Percentiles rank a stretch among this genome's conserved stretches.
Evolutionary conservation across 495 filamentous ascomycete species (phyloP).

Genomic region (Lepraria neglecta): DNA sequence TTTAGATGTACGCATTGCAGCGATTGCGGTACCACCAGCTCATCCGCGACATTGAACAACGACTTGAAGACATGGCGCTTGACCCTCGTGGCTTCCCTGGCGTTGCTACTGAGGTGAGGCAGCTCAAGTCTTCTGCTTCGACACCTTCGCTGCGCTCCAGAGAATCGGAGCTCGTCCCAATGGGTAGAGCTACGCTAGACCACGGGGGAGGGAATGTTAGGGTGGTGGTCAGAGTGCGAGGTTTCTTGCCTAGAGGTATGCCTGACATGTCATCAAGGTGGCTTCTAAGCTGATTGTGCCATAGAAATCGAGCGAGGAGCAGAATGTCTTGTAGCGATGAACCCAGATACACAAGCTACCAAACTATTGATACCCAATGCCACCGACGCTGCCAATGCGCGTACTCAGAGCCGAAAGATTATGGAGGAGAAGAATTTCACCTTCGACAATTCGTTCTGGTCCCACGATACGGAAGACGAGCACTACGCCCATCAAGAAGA

Average conservation of each 20-base stretch:
- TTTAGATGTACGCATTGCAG: conserved; percentile 33
- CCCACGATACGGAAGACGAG: conserved; percentile 64
- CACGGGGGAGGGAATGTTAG: conserved; percentile 78
- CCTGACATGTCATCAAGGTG: conserved; percentile 14
- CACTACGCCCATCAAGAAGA: conserved; percentile 84
- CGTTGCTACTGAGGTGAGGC: conserved; percentile 38
- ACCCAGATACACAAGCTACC: conserved; percentile 75
- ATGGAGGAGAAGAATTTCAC: conserved; percentile 85
- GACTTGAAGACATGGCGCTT: conserved; percentile 48
- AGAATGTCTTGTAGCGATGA: conserved; percentile 83
- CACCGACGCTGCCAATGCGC: conserved; percentile 57
- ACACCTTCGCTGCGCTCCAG: conserved; percentile 65
- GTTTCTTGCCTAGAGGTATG: conserved; percentile 82
- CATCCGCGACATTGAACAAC: conserved; percentile 22
- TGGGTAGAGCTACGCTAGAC: conserved; percentile 31
- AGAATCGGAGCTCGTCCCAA: conserved; percentile 52
- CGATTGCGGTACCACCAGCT: conserved; percentile 42
- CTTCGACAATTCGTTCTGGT: conserved; percentile 98
- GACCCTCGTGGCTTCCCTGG: conserved; percentile 52
- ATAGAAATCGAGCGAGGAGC: conserved; percentile 74
- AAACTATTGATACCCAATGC: conserved; percentile 64
- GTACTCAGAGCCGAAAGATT: conserved; percentile 64
- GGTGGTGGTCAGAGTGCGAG: conserved; percentile 88
- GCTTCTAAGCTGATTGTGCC: conserved; percentile 14
- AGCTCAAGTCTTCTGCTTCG: conserved; percentile 52